Evolutionary conservation across 352 stramenopile genomes (phyloP), one percentile per base, ranked within the genome.

Genomic region (Phytophthora europaea): DNA sequence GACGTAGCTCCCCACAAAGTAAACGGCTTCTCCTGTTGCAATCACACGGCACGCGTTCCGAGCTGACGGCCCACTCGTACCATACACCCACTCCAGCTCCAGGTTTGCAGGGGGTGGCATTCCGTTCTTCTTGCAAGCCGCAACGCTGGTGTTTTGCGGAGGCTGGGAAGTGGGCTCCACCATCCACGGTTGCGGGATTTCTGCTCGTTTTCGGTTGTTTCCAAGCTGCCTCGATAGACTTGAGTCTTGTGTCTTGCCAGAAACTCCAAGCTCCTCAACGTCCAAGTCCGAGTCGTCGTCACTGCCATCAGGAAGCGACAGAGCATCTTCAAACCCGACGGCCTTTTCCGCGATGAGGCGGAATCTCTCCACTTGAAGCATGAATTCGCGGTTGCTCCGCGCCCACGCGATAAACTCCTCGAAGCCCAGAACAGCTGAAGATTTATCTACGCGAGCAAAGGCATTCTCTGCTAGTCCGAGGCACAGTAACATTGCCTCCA

Each of bases 391-490:
- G 43, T 95, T 94, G 61, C 84, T 94, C n/a, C 89, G 76, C 2
- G 89, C 87, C 88, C 89, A 95, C 7, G 85, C 75, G 60, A 97
- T 88, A 55, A 97, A 95, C 50, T 92, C 90, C 40, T 95, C 88
- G 50, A 90, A 94, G 15, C 80, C 76, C 1, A 96, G 80, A 18
- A 80, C 75, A 20, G 82, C 71, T 1, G 59, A 70, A 16, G 81
- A 75, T 40, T 84, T 84, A 33, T 92, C 83, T 28, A 81, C 85
- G 22, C 75, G 78, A 6, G 78, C 58, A 65, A 95, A 95, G 1
- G 88, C 86, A 16, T 73, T 81, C 59, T 87, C 77, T 22, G 86
- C 82, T 9, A 93, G 74, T 16, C 69, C 67, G 23, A 92, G 70
- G 53, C 84, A 92, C 6, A 79, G 57, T 36, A 74, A 64, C 81